Evolutionary conservation across 169 alveolate species (phyloP), one percentile per base, ranked within the genome.

Genomic region (Cryptosporidium viatorum): DNA sequence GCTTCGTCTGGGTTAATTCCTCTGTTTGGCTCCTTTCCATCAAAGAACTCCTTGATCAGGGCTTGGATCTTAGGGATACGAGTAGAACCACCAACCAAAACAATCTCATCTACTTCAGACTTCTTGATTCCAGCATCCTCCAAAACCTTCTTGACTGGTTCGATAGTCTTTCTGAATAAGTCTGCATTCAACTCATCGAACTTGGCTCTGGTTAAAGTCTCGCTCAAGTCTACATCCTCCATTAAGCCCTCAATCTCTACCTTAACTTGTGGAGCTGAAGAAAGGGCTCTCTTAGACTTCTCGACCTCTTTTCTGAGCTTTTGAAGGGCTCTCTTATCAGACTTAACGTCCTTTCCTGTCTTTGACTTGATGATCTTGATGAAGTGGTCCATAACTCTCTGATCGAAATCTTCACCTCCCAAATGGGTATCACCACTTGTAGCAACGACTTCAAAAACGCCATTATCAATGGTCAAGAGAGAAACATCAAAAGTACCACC

Each of bases 401-500:
- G 97, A 69, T 95, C 97, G 91, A 98, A 98, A 91, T 98, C 99
- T 93, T 97, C 99, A 91, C 99, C 99, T 70, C 99, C 99, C 95
- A 99, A 94, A 92, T 98, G 99, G 48, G 99, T 98, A 95, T 98
- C 98, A 85, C 99, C 99, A 67, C 97, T 94, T 16, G 99, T 98
- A 31, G 99, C 99, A 69, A 97, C 95, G 84, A 98, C 99, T 91
- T 98, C 99, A 91, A 97, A 97, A 37, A 96, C 99, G 84, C 99
- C 99, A 91, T 97, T 97, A 93, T 98, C 99, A 85, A 98, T 96
- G 84, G 98, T 97, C 35, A 98, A 95, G 29, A 98, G 95, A 21
- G 99, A 97, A 41, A 98, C 99, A 97, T 98, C 99, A 93, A 98
- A 98, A 71, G 99, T 98, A 75, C 99, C 99, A 91, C 99, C 99